Evolutionary conservation across 257 asterid genomes (phyloP).

Genomic region (Pogostemon cablin): DNA sequence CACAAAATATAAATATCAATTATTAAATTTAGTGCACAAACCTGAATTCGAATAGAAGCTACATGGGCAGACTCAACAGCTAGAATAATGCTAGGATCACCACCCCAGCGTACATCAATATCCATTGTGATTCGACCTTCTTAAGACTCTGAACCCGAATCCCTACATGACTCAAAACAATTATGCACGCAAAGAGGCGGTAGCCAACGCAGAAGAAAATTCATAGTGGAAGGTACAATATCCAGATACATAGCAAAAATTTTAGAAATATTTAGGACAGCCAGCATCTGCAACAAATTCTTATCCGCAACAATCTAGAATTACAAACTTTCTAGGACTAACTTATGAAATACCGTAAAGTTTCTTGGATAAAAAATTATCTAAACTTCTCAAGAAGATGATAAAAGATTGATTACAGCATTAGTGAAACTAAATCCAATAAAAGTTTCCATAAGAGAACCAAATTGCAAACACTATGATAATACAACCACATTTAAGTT

Average conservation of each 20-base stretch:
- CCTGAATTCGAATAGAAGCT: too few relatives aligned
- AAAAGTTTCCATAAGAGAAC: slow-evolving; percentile 8
- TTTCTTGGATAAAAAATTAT: background rate
- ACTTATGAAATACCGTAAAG: background rate
- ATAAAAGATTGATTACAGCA: background rate
- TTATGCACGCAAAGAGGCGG: slow-evolving; percentile 27
- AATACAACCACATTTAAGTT: background rate
- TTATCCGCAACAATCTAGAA: slow-evolving; percentile 14
- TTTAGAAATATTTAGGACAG: slow-evolving; percentile 1
- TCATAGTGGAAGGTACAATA: background rate
- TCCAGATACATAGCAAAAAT: slow-evolving; percentile 5
- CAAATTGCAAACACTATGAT: slow-evolving; percentile 1
- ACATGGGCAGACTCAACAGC: slow-evolving; percentile 92
- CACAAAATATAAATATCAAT: too few relatives aligned
- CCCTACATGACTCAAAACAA: slow-evolving; percentile 56
- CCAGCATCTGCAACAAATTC: slow-evolving; percentile 2
- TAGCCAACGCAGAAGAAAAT: slow-evolving; percentile 19
- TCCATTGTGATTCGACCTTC: slow-evolving; percentile 99
- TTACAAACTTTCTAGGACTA: slow-evolving; percentile 12
- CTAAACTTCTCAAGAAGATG: background rate
- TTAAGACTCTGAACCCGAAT: slow-evolving; percentile 98
- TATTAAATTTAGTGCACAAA: too few relatives aligned
- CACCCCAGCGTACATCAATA: slow-evolving; percentile 98
- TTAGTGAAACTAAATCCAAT: background rate
- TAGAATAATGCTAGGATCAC: slow-evolving; percentile 92